These are phyloP conservation scores for Chrysoporthe cubensis DNA, from an alignment of 2,329 filamentous ascomycete genomes.

Conservation along the genomic window DNA sequence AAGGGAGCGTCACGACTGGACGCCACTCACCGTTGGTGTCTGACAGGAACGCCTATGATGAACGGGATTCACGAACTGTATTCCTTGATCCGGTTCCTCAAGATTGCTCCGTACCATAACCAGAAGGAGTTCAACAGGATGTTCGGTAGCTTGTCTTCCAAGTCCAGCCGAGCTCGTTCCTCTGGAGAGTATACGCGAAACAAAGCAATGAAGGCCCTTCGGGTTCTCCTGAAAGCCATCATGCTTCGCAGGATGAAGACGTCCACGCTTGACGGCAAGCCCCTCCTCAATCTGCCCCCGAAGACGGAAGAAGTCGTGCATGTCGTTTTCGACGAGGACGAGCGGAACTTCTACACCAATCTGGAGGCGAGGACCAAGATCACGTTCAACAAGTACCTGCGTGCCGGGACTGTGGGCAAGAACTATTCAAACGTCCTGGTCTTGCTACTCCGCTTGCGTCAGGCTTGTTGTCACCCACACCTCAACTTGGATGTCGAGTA, in stretches of 20 bases:
- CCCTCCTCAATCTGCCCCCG: constrained; percentile 70
- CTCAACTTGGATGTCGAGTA: constrained; percentile 57
- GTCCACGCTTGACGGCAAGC: constrained; percentile 77
- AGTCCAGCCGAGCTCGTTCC: constrained; percentile 32
- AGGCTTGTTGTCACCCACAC: constrained; percentile 80
- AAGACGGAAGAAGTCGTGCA: constrained; percentile 66
- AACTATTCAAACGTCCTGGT: constrained; percentile 83
- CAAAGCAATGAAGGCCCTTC: constrained; percentile 72
- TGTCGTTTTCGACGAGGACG: constrained; percentile 69
- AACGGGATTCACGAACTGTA: constrained; percentile 80
- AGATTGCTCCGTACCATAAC: constrained; percentile 74
- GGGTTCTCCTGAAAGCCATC: constrained; percentile 76
- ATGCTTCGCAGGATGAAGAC: constrained; percentile 83
- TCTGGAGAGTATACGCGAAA: constrained; percentile 52
- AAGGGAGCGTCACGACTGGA: constrained; percentile 62
- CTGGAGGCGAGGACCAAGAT: constrained; percentile 70
- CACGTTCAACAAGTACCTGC: constrained; percentile 77
- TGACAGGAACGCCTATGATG: constrained; percentile 89
- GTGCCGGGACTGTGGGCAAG: constrained; percentile 67
- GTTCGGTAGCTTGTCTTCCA: constrained; percentile 42
- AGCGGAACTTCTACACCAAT: constrained; percentile 65
- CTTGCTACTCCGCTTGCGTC: constrained; percentile 76
- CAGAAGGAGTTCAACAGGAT: constrained; percentile 62
- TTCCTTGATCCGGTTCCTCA: constrained; percentile 76
- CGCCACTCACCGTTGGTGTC: constrained; percentile 69